Percentiles rank a stretch among this genome's conserved stretches.
These are phyloP conservation scores for Starmerella apicola DNA, from an alignment of 805 yeast species.

Conservation along the genomic window DNA sequence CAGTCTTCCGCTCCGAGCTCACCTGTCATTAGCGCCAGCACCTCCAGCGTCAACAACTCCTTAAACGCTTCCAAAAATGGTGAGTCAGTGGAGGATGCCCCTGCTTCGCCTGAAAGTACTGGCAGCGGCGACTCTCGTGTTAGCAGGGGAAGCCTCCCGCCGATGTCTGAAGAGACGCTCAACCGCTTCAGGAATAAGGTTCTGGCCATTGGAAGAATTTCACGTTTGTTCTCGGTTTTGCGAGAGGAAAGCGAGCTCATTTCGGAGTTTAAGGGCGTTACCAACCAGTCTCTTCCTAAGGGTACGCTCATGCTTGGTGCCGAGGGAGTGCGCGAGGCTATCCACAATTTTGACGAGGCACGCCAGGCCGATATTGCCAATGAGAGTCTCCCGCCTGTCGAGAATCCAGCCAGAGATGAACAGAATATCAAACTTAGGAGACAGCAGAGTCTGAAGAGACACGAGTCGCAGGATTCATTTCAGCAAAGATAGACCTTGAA, in stretches of 20 bases:
- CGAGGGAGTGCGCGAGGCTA: constrained; percentile 60
- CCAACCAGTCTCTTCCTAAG: constrained; percentile 71
- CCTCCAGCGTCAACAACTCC: constrained; percentile 1
- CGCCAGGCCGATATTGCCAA: constrained; percentile 64
- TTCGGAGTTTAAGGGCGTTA: constrained; percentile 56
- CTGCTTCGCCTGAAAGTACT: not conserved
- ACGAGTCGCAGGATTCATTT: too few relatives aligned
- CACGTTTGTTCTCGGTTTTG: constrained; percentile 79
- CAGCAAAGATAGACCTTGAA: too few relatives aligned
- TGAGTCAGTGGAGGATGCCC: too few relatives aligned
- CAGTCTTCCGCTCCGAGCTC: not conserved
- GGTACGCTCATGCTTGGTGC: constrained; percentile 76
- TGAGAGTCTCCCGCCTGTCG: constrained; percentile 74
- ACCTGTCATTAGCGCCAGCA: not conserved
- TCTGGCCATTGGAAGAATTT: constrained; percentile 89
- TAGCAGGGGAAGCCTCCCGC: not conserved
- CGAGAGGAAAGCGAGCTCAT: constrained; percentile 83
- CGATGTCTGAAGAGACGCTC: constrained; percentile 23
- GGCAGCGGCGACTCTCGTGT: not conserved
- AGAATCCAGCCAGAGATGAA: constrained; percentile 30
- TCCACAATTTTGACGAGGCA: constrained; percentile 72
- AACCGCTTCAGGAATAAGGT: constrained; percentile 52
- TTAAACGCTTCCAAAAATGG: too few relatives aligned
- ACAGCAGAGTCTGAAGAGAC: constrained; percentile 21
- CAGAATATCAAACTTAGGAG: constrained; percentile 35